Percentiles rank a stretch among this genome's conserved stretches.
Conservation (phyloP, 2,329 filamentous ascomycete genomes). For the Byssoonygena ceratinophila region DNA sequence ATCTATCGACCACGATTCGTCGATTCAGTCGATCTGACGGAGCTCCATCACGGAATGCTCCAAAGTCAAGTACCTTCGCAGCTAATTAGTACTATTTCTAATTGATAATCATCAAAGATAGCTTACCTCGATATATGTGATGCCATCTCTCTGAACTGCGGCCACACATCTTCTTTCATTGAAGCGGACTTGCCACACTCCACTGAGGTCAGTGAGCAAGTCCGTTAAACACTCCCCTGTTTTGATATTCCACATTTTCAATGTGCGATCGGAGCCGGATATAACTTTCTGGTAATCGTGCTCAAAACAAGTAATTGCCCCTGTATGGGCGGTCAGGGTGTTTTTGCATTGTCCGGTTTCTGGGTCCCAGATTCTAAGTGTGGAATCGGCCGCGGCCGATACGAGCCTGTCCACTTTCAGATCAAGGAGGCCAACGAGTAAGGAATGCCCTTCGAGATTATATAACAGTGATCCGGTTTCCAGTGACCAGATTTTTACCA, state of each 20-base stretch:
- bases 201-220: constrained; percentile 79
- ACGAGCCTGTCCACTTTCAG: constrained; percentile 82
- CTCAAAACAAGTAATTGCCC: constrained; percentile 97
- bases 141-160: constrained; percentile 79
- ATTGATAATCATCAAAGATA: neutral
- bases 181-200: constrained; percentile 99
- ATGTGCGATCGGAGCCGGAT: constrained; percentile 82
- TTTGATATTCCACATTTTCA: constrained; percentile 97
- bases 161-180: constrained; percentile 91
- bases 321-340: constrained; percentile 84
- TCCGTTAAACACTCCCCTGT: constrained; percentile 89
- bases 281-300: constrained; percentile 96
- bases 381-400: constrained; percentile 90
- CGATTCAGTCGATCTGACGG: constrained; percentile 65
- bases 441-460: constrained; percentile 83
- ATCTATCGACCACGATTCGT: constrained; percentile 50
- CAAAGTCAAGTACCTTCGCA: constrained; percentile 84
- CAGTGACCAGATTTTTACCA: constrained; percentile 95
- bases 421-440: constrained; percentile 84
- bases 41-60: constrained; percentile 79
- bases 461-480: constrained; percentile 74
- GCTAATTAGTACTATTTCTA: constrained; percentile 12
- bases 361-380: constrained; percentile 91
- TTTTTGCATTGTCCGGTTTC: constrained; percentile 84
- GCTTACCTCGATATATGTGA: constrained; percentile 91